Conservation (phyloP, 805 yeast genomes). For the Ogataea haglerorum region DNA sequence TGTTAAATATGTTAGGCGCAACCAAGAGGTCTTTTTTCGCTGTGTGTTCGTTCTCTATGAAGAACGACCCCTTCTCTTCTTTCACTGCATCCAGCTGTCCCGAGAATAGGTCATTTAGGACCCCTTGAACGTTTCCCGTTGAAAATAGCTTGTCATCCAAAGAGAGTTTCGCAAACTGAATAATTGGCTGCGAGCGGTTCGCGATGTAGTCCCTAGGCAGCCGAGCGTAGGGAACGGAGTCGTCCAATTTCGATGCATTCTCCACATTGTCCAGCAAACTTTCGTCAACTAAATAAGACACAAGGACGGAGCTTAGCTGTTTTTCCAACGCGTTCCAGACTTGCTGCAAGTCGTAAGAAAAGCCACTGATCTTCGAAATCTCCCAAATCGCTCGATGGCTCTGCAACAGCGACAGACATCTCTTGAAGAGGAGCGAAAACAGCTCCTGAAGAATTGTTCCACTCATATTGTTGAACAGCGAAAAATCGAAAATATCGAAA, state of each 20-base stretch:
- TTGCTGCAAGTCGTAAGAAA: slow-evolving; percentile 25
- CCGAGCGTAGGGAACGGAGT: slow-evolving; percentile 23
- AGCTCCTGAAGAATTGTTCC: slow-evolving; percentile 60
- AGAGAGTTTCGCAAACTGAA: slow-evolving; percentile 35
- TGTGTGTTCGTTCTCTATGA: slow-evolving; percentile 54
- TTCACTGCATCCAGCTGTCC: slow-evolving; percentile 39
- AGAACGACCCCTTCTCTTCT: slow-evolving; percentile 36
- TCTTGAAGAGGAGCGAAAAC: slow-evolving; percentile 66
- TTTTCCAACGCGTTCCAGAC: slow-evolving; percentile 45
- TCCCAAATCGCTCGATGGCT: slow-evolving; percentile 65
- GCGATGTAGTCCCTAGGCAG: slow-evolving; percentile 22
- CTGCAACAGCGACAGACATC: slow-evolving; percentile 61
- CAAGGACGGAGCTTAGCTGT: slow-evolving; percentile 38
- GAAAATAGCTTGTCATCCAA: slow-evolving; percentile 32
- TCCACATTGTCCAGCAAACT: slow-evolving; percentile 24
- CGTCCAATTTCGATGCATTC: slow-evolving; percentile 14
- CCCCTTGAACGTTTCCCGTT: slow-evolving; percentile 36
- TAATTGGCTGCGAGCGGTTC: slow-evolving; percentile 24
- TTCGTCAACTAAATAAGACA: slow-evolving; percentile 38
- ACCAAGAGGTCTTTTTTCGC: slow-evolving; percentile 63
- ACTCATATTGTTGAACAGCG: slow-evolving; percentile 26
- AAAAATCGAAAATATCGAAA: slow-evolving; percentile 15
- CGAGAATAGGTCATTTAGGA: slow-evolving; percentile 65
- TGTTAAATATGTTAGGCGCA: slow-evolving; percentile 70
- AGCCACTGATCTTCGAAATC: slow-evolving; percentile 36